A percentile compares a stretch with the other conserved stretches of the same genome.
Conservation (phyloP, 805 yeast species). For the Isabelozyma gotoi region DNA sequence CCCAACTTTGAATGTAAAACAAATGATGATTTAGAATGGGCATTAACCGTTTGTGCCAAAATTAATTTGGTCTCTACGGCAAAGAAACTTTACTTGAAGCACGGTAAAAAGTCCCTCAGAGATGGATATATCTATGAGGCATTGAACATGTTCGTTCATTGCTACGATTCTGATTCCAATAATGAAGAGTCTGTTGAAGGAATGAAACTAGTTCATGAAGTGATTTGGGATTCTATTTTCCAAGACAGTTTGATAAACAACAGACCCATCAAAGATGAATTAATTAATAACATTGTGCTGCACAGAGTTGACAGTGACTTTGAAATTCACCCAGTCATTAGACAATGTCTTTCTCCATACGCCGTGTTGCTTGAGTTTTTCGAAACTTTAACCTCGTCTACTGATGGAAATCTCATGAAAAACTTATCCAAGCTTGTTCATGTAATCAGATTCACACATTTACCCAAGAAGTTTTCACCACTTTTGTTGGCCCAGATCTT, state of each 20-base stretch:
- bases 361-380: constrained; percentile 59
- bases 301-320: constrained; percentile 31
- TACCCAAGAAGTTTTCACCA: constrained; percentile 51
- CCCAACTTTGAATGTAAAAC: constrained; percentile 62
- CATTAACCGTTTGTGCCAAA: constrained; percentile 68
- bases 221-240: constrained; percentile 59
- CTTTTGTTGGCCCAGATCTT: constrained; percentile 48
- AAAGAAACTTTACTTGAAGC: constrained; percentile 48
- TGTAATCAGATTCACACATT: constrained; percentile 38
- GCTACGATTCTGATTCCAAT: constrained; percentile 45
- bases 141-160: constrained; percentile 59
- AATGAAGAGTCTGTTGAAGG: constrained; percentile 20
- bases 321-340: constrained; percentile 53
- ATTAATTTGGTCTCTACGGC: constrained; percentile 61
- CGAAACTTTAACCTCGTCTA: constrained; percentile 25
- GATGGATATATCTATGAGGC: constrained; percentile 64
- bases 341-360: constrained; percentile 71
- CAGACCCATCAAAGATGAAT: constrained; percentile 53
- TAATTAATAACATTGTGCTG: constrained; percentile 49
- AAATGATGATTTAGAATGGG: constrained; percentile 81
- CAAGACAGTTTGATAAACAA: constrained; percentile 57
- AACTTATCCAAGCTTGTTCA: constrained; percentile 50
- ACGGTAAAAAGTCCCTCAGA: constrained; percentile 48
- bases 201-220: constrained; percentile 47
- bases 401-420: constrained; percentile 12